phyloP scores from a whole-genome alignment of 148 eudicot genomes.

The Heliosperma pusillum region DNA sequence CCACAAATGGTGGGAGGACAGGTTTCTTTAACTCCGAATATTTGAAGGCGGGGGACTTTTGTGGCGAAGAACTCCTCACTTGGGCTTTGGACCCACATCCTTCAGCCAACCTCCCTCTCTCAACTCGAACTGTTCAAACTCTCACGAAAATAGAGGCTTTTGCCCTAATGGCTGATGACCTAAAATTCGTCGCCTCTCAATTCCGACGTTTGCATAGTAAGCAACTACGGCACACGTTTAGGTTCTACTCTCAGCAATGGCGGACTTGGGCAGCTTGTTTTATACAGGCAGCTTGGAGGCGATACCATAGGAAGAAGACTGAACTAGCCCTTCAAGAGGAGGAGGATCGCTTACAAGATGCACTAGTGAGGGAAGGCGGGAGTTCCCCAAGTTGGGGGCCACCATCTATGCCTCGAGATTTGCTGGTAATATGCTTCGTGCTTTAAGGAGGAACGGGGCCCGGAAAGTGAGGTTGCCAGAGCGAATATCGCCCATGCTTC shows the following conservation, averaged over 20 bases:
- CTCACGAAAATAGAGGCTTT: slow-evolving; percentile 80
- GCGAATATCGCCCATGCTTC: slow-evolving; percentile 57
- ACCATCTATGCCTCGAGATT: slow-evolving; percentile 81
- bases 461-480: slow-evolving; percentile 56
- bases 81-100: slow-evolving; percentile 92
- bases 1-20: slow-evolving; percentile 87
- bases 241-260: slow-evolving; percentile 91
- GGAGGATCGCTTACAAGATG: slow-evolving; percentile 66
- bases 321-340: slow-evolving; percentile 62
- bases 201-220: slow-evolving; percentile 80
- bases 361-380: slow-evolving; percentile 49
- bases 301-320: slow-evolving; percentile 58
- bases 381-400: slow-evolving; percentile 70
- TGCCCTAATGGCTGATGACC: slow-evolving; percentile 64
- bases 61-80: slow-evolving; percentile 91
- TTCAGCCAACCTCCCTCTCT: slow-evolving; percentile 64
- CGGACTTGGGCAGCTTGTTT: slow-evolving; percentile 97
- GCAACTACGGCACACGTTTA: slow-evolving; percentile 77
- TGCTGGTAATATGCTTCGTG: slow-evolving; percentile 64
- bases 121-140: slow-evolving; percentile 83
- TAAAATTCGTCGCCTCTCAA: slow-evolving; percentile 81
- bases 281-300: slow-evolving; percentile 85
- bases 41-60: slow-evolving; percentile 82
- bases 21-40: slow-evolving; percentile 75
- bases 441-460: slow-evolving; percentile 39